These are phyloP conservation scores for Hibiscus tridactylites DNA, from an alignment of 345 rosid genomes.

Conservation along the genomic window DNA sequence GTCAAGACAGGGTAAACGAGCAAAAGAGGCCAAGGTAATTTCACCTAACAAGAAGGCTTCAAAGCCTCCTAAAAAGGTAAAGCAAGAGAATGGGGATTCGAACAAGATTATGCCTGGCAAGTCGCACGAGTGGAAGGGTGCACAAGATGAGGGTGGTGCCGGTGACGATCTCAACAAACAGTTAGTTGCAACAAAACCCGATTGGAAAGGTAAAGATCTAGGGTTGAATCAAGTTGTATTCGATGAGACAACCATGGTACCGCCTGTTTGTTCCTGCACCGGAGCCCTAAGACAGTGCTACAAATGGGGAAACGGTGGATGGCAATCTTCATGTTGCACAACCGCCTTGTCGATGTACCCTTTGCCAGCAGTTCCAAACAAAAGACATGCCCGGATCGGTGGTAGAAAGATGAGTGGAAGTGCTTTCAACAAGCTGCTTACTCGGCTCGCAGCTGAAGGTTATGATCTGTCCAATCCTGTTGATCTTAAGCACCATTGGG, in stretches of 20 bases:
- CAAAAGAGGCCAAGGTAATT: conserved; percentile 51
- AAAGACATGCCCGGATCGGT: conserved; percentile 83
- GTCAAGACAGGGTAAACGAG: conserved; percentile 58
- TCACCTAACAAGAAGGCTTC: conserved; percentile 54
- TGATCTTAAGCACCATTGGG: conserved; percentile 72
- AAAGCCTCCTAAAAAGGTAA: conserved; percentile 58
- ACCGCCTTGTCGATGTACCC: conserved; percentile 82
- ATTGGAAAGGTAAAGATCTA: conserved; percentile 81
- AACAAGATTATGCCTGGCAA: conserved; percentile 58
- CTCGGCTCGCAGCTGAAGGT: conserved; percentile 76
- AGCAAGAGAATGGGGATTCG: conserved; percentile 67
- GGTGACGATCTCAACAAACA: conserved; percentile 40
- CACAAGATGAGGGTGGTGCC: conserved; percentile 38
- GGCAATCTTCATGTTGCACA: conserved; percentile 99
- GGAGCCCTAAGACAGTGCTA: conserved; percentile 86
- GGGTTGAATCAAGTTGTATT: conserved; percentile 89
- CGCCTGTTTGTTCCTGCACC: conserved; percentile 94
- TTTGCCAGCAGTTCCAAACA: conserved; percentile 79
- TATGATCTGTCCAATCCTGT: conserved; percentile 65
- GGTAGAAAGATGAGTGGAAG: conserved; percentile 98
- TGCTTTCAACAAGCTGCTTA: conserved; percentile 90
- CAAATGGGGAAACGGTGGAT: conserved; percentile 98
- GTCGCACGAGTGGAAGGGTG: conserved; percentile 43
- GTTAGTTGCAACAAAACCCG: conserved; percentile 44
- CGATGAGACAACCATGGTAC: conserved; percentile 84